Base-by-base conservation (phyloP, 768 basidiomycete species). In the Cyclocybe cylindracea region DNA sequence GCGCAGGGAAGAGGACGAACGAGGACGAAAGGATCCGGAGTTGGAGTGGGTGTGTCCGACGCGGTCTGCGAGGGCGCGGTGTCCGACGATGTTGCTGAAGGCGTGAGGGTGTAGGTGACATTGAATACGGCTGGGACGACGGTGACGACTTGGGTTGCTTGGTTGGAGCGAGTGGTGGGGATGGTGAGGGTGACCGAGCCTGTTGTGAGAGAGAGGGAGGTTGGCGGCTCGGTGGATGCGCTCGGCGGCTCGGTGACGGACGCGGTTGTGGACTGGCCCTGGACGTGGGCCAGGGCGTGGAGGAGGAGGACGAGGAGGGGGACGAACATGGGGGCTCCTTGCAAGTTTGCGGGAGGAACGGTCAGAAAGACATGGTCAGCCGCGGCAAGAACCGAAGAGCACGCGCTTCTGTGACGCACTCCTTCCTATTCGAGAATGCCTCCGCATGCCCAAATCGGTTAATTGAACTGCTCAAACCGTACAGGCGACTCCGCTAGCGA, bases 41-140 rank as follows among this genome's bases (percentile, higher is more conserved):
- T 69, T 8, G 84, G 66, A 1, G 83, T 76, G 4, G 80, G 60
- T 1, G n/a, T 80, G 69, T n/a, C n/a, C n/a, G n/a, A n/a, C n/a
- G n/a, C n/a, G 31, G 77, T 68, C 6, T 75, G 61, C 8, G 71
- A 50, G 10, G 79, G 65, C 5, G 74, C 54, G 4, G 70, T 62
- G 24, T 76, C 59, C 1, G 78, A 57, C 4, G 79, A 54, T 0
- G 79, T 62, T 36, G 74, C 44, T n/a, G 81, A 69, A 10, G 74
- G 66, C 1, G 84, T 74, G 50, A 80, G 58, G 6, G 83, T 84
- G 48, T 76, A 67, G 46, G 85, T 87, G 54, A 83, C 82, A 70
- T 87, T 85, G 65, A 80, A 76, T 48, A 78, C 59, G 39, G 79
- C 80, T n/a, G 87, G 80, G 44, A 89, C 57, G 32, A 80, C 73